phyloP scores from a whole-genome alignment of 148 eudicot species.

The Rhododendron williamsianum region DNA sequence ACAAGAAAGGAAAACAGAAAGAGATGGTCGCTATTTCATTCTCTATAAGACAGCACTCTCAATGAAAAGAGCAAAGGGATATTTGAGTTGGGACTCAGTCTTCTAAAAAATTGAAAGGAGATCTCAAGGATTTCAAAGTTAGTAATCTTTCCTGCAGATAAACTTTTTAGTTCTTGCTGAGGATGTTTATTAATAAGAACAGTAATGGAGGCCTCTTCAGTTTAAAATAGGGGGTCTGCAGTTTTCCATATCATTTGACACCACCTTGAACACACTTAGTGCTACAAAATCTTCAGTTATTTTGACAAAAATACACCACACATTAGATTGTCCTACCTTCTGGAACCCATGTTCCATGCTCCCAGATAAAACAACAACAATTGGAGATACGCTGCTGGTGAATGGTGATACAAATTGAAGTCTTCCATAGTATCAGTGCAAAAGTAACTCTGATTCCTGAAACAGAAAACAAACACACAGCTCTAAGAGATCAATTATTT shows the following conservation, averaged over 20 bases:
- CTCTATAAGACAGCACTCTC: too few species aligned
- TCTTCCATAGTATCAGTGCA: constrained; percentile 79
- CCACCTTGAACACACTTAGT: background rate
- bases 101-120: background rate
- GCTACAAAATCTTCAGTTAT: background rate
- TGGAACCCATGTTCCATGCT: constrained; percentile 85
- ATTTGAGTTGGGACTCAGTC: background rate
- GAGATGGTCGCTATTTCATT: too few species aligned
- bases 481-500: background rate
- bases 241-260: background rate
- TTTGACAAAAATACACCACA: background rate
- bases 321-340: constrained; percentile 27
- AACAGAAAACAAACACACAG: background rate
- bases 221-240: background rate
- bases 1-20: background rate
- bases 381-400: constrained; percentile 73
- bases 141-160: background rate
- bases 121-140: background rate
- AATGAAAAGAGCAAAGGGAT: too few species aligned
- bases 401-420: constrained; percentile 60
- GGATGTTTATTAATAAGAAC: background rate
- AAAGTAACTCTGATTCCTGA: constrained; percentile 69
- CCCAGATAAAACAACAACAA: constrained; percentile 71
- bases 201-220: background rate
- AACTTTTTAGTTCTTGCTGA: background rate